Evolutionary conservation across 2,329 filamentous ascomycete genomes (phyloP).

Genomic region (Keithomyces neogunnii): DNA sequence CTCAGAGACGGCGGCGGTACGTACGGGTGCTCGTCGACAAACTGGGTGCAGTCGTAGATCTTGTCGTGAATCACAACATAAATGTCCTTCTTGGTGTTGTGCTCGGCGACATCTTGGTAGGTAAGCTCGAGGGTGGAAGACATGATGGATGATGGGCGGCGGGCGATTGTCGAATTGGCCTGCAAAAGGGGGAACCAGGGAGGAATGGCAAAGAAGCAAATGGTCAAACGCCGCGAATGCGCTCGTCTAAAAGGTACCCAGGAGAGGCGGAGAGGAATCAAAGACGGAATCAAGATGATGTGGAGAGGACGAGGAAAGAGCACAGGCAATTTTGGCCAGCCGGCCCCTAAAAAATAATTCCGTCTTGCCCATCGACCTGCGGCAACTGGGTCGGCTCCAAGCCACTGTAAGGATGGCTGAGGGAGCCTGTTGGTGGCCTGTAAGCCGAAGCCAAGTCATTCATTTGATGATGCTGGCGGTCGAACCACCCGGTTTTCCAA

Average conservation of each 20-base stretch:
- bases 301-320: slow-evolving; percentile 1
- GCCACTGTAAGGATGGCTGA: background rate
- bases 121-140: slow-evolving; percentile 47
- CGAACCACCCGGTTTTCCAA: slow-evolving; percentile 17
- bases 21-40: slow-evolving; percentile 94
- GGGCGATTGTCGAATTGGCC: background rate
- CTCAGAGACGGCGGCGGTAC: slow-evolving; percentile 20
- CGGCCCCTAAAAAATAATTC: background rate
- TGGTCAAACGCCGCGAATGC: background rate
- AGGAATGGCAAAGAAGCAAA: background rate
- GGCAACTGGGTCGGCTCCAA: background rate
- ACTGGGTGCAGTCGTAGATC: slow-evolving; percentile 83
- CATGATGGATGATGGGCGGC: slow-evolving; percentile 18
- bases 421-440: background rate
- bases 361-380: background rate
- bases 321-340: background rate
- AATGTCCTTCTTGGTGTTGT: slow-evolving; percentile 91
- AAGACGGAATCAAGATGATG: slow-evolving; percentile 2
- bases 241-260: slow-evolving; percentile 1
- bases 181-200: background rate
- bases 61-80: slow-evolving; percentile 92
- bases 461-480: background rate
- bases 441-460: background rate
- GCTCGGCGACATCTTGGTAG: slow-evolving; percentile 71
- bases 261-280: slow-evolving; percentile 1